Evolutionary conservation across 2,329 filamentous ascomycete species (phyloP).

Genomic region (Chalara sp.): DNA sequence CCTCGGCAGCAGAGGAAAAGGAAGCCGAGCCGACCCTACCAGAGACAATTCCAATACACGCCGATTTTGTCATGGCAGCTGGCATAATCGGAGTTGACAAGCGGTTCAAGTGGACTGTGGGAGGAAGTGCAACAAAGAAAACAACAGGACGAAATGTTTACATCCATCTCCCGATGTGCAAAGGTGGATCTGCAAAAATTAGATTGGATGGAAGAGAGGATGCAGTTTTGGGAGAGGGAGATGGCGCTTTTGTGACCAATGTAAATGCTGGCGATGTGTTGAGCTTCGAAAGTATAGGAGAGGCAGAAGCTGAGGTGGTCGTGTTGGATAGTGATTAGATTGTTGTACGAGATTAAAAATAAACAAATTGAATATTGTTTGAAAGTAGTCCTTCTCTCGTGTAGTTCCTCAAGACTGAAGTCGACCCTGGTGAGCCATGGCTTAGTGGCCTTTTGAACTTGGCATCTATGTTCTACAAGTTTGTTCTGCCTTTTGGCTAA

Average conservation of each 20-base stretch:
- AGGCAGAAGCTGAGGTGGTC: constrained; percentile 30
- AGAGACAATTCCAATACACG: constrained; percentile 74
- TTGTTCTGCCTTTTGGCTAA: too few relatives aligned
- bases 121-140: constrained; percentile 43
- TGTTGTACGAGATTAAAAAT: not conserved
- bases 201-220: constrained; percentile 60
- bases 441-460: too few relatives aligned
- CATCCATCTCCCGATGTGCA: constrained; percentile 74
- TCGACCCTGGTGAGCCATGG: too few relatives aligned
- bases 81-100: constrained; percentile 61
- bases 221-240: constrained; percentile 64
- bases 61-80: constrained; percentile 78
- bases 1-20: constrained; percentile 55
- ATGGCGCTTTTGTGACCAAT: constrained; percentile 68
- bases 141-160: constrained; percentile 66
- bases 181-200: constrained; percentile 67
- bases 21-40: constrained; percentile 53
- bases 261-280: constrained; percentile 60
- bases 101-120: constrained; percentile 66
- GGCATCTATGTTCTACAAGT: too few relatives aligned
- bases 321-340: constrained; percentile 15
- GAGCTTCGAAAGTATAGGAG: constrained; percentile 59
- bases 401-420: too few relatives aligned
- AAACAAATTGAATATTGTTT: too few relatives aligned
- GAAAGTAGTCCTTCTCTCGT: too few relatives aligned